Percentiles rank a stretch among this genome's conserved stretches.
Conservation (phyloP, 2,329 filamentous ascomycete genomes). For the Xylaria polymorpha region DNA sequence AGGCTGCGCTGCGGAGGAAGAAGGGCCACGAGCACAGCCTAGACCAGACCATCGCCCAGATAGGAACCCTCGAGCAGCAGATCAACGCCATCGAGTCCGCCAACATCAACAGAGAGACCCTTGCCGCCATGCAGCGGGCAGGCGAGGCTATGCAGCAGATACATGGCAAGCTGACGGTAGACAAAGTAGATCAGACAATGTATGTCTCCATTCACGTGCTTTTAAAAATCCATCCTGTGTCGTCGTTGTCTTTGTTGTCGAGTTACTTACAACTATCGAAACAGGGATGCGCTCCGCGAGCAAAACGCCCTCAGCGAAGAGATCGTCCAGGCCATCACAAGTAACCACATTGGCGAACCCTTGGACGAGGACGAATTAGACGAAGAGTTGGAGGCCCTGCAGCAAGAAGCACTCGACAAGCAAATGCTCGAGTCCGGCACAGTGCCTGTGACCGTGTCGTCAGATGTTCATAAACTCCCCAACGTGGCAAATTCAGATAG, state of each 20-base stretch:
- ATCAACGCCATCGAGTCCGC: constrained; percentile 97
- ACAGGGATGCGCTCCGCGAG: constrained; percentile 88
- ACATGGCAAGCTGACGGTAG: constrained; percentile 88
- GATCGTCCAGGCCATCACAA: constrained; percentile 87
- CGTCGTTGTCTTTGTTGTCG: neutral
- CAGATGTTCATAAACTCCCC: constrained; percentile 81
- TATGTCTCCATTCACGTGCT: constrained; percentile 60
- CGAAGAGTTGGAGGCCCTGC: constrained; percentile 83
- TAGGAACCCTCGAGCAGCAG: constrained; percentile 91
- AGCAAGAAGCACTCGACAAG: constrained; percentile 93
- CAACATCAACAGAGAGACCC: constrained; percentile 98
- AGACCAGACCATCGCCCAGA: constrained; percentile 90
- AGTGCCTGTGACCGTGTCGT: constrained; percentile 71
- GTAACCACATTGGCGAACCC: constrained; percentile 71
- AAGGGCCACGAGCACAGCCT: constrained; percentile 93
- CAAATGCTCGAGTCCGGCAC: constrained; percentile 91
- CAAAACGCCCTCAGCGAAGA: constrained; percentile 94
- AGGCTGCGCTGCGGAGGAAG: constrained; percentile 90
- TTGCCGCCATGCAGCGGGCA: constrained; percentile 93
- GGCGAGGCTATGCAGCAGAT: constrained; percentile 92
- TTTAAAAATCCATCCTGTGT: no score
- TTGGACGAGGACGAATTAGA: constrained; percentile 90
- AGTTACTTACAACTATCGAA: constrained; percentile 33
- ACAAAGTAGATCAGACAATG: constrained; percentile 97
- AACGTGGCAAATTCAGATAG: constrained; percentile 78